Conservation (phyloP, 1,139 yeast species). For the Pichia sp. region DNA sequence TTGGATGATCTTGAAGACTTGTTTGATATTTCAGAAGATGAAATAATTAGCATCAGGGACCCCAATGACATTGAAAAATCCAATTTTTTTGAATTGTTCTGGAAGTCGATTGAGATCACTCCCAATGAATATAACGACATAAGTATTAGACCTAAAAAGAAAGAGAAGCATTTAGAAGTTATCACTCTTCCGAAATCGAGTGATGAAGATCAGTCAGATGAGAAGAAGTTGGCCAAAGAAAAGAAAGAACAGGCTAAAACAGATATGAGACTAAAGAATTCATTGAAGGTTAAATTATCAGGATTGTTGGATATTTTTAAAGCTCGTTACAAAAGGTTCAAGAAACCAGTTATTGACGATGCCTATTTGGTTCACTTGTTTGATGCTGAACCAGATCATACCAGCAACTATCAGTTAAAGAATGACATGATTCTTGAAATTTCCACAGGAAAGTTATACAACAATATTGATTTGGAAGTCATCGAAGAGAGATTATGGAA, state of each 20-base stretch:
- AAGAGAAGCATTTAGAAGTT: conserved; percentile 41
- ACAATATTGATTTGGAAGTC: conserved; percentile 89
- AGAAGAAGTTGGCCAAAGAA: conserved; percentile 44
- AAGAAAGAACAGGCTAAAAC: conserved; percentile 31
- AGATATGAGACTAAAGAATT: conserved; percentile 80
- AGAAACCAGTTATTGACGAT: conserved; percentile 86
- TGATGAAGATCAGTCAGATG: neutral
- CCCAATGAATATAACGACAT: conserved; percentile 63
- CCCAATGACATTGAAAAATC: conserved; percentile 44
- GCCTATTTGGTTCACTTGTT: conserved; percentile 67
- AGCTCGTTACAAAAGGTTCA: conserved; percentile 80
- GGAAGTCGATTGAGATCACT: conserved; percentile 55
- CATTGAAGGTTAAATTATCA: conserved; percentile 78
- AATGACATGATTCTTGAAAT: conserved; percentile 74
- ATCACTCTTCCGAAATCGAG: conserved; percentile 27
- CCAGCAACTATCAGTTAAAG: conserved; percentile 43
- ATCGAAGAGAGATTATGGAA: conserved; percentile 96
- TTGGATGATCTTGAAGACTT: conserved; percentile 26
- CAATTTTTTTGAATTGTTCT: conserved; percentile 53
- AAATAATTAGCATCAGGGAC: conserved; percentile 46
- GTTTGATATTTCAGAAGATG: conserved; percentile 27
- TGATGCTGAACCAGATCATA: conserved; percentile 45
- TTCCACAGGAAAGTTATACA: conserved; percentile 65
- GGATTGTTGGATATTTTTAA: conserved; percentile 88
- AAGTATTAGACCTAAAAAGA: conserved; percentile 48